Percentiles rank a stretch among this genome's conserved stretches.
Conservation (phyloP, 2,329 filamentous ascomycete species). For the Beauveria sp. region DNA sequence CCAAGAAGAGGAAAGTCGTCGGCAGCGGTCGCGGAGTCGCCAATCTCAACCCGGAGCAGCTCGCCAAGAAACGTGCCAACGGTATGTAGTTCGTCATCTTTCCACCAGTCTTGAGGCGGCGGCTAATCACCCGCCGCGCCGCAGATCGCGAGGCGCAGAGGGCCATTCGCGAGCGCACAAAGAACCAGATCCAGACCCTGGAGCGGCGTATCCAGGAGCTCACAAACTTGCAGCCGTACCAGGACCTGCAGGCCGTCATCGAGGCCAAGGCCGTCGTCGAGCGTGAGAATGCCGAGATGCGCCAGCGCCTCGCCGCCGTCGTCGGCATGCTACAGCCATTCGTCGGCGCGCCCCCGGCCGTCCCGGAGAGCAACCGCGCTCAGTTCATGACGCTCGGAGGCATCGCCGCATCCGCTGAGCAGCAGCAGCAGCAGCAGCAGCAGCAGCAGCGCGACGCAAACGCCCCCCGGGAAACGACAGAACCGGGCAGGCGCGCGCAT, state of each 20-base stretch:
- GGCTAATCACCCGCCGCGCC: too few species aligned
- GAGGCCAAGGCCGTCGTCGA: conserved; percentile 70
- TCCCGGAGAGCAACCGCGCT: too few species aligned
- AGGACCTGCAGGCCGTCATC: conserved; percentile 70
- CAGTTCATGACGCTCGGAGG: not conserved
- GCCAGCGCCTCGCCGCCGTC: conserved; percentile 57
- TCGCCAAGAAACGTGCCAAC: conserved; percentile 58
- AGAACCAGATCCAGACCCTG: conserved; percentile 67
- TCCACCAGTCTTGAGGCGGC: too few species aligned
- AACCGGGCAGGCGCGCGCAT: not conserved
- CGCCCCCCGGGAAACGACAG: conserved; percentile 15
- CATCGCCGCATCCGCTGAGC: not conserved
- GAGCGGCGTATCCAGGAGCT: conserved; percentile 68
- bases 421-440: not conserved
- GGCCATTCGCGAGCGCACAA: conserved; percentile 75
- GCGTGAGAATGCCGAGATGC: conserved; percentile 73
- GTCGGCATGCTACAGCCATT: conserved; percentile 57
- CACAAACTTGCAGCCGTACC: conserved; percentile 72
- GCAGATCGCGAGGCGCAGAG: conserved; percentile 76
- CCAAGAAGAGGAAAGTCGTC: conserved; percentile 39
- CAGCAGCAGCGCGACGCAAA: not conserved
- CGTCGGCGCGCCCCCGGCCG: conserved; percentile 23
- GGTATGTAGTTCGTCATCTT: conserved; percentile 28
- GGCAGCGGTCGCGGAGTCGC: conserved; percentile 43
- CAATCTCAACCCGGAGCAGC: conserved; percentile 65